Base-by-base conservation (phyloP, 2,329 filamentous ascomycete species). In the Elsinoe arachidis region DNA sequence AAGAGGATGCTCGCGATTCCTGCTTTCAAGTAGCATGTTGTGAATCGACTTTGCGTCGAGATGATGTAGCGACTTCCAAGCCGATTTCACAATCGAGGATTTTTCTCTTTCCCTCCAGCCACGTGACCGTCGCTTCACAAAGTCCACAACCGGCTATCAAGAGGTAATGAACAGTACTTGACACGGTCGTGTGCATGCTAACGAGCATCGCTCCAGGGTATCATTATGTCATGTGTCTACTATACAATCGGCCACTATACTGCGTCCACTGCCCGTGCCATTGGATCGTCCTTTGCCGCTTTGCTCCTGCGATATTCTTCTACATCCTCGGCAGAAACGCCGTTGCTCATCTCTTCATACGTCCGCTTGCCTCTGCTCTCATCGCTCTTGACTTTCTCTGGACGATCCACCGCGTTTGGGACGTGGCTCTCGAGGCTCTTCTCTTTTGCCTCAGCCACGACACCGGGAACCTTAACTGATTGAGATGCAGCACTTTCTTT, bases 291-390 rank as follows among this genome's bases (percentile, higher is more conserved):
- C 41, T 56, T 21, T 56, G 59, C 41, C 7, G 41, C 41, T 14
- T 46, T 46, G 11, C 41, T 46, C 26, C 41, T 19, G n/a, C 26
- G 41, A 14, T 46, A 46, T 46, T 46, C 49, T 53, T 53, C 49
- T 11, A 39, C 10, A 39, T 96, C 90, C 57, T 87, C 87, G 67
- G 95, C 89, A 0, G 85, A 85, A 11, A 93, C 80, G 1, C 86
- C 88, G 19, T 82, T 82, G 65, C 86, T 83, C 79, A 95, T 85
- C 68, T 95, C 88, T 57, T 88, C 83, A 30, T 89, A 74, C 1
- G 86, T 88, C 44, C 90, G 80, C 71, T 95, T 43, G 2, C 38
- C 17, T 11, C 14, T 56, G 15, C n/a, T 63, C 56, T 72, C 68
- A 55, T 77, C 74, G 30, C 66, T 66, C 38, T 65, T 72, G 23